phyloP scores from a whole-genome alignment of 1,284 basidiomycete species.

The Ceratobasidium sp. region DNA sequence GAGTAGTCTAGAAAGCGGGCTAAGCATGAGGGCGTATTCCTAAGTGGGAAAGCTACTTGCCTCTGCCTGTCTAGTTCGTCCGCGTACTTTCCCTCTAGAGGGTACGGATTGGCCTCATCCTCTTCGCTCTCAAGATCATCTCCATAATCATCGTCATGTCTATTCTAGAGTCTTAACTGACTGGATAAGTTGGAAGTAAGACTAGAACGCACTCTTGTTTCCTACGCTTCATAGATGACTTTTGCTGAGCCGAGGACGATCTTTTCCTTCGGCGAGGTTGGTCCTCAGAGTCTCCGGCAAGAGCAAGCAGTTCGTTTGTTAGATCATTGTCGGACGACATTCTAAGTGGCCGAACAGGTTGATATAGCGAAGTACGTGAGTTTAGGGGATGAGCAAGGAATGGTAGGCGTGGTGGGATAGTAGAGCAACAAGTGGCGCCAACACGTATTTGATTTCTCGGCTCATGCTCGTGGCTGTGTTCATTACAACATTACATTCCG shows the following conservation, averaged over 20 bases:
- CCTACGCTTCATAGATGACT: conserved; percentile 63
- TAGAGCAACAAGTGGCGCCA: conserved; percentile 30
- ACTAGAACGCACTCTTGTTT: conserved; percentile 64
- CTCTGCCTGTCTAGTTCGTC: conserved; percentile 84
- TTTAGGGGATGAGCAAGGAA: no score
- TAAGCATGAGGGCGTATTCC: conserved; percentile 40
- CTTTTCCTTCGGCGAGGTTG: conserved; percentile 66
- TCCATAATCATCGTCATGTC: conserved; percentile 54
- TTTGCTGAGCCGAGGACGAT: conserved; percentile 55
- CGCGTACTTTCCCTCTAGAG: conserved; percentile 89
- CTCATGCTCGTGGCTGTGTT: conserved; percentile 18
- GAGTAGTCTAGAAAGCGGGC: conserved; percentile 70
- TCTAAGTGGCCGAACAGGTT: neutral
- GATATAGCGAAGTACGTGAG: neutral
- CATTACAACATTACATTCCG: conserved; percentile 12
- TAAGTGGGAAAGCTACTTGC: conserved; percentile 63
- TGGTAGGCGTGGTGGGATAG: neutral
- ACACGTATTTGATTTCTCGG: conserved; percentile 7
- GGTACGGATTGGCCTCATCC: conserved; percentile 78
- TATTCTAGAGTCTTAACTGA: conserved; percentile 46
- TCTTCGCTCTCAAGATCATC: conserved; percentile 73
- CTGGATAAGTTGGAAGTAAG: conserved; percentile 32
- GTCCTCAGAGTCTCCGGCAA: conserved; percentile 66
- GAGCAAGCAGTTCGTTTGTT: conserved; percentile 75
- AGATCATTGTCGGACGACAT: conserved; percentile 61